Evolutionary conservation across 2,329 filamentous ascomycete genomes (phyloP).

Genomic region (Stagonosporopsis cucurbitacearum): DNA sequence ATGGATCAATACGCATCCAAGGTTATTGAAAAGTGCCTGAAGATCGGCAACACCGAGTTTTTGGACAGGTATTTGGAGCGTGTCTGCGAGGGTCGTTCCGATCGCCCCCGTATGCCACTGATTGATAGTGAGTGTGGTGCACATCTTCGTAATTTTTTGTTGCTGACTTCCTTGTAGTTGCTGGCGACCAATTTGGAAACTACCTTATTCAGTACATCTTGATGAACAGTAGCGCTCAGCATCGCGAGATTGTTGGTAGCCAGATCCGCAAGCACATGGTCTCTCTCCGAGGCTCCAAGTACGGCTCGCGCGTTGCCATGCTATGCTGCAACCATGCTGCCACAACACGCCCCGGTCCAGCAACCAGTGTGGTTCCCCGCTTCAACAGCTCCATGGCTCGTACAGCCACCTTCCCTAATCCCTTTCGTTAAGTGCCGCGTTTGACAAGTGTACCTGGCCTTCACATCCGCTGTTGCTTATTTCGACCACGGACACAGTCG

Average conservation of each 20-base stretch:
- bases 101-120: conserved; percentile 92
- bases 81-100: conserved; percentile 87
- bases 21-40: conserved; percentile 98
- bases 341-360: conserved; percentile 86
- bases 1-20: conserved; percentile 99
- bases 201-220: conserved; percentile 98
- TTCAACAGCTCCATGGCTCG: conserved; percentile 39
- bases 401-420: conserved; percentile 31
- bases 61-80: conserved; percentile 90
- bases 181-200: conserved; percentile 98
- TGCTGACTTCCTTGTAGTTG: conserved; percentile 60
- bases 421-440: conserved; percentile 35
- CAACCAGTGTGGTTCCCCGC: conserved; percentile 63
- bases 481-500: conserved; percentile 33
- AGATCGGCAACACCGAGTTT: conserved; percentile 91
- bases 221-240: conserved; percentile 83
- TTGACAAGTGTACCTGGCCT: conserved; percentile 22
- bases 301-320: conserved; percentile 97
- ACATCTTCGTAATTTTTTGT: background rate
- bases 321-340: conserved; percentile 95
- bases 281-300: conserved; percentile 96
- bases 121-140: conserved; percentile 75
- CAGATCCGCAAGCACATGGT: conserved; percentile 99
- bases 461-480: conserved; percentile 41
- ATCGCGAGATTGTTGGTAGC: conserved; percentile 88